Base-by-base conservation (phyloP, 306 rosid genomes). In the Cucumis melo region DNA sequence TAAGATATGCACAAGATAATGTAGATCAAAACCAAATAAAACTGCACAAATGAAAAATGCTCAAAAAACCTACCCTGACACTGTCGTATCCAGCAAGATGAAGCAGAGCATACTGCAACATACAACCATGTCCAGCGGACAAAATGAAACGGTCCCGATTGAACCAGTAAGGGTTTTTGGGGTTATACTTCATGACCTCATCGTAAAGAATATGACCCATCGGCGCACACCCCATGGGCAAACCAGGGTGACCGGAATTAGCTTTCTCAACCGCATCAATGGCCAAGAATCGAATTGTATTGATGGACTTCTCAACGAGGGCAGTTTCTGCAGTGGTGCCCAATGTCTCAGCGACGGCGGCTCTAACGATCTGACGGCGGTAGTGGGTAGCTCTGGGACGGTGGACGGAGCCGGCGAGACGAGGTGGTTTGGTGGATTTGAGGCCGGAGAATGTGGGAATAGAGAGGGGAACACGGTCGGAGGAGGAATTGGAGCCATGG, bases 221-320 rank as follows among this genome's bases (percentile, higher is more conserved):
- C 5, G 99, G 99, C 17, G 99, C 99, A 65, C 99, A 94, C 0
- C 99, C 99, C 99, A 94, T 94, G 20, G 99, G 99, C 27, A 94
- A 38, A 51, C 99, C 99, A 36, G 97, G 99, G 78, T 94, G 99
- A 36, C 99, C 99, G 50, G 97, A 92, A 53, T 88, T 94, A 0
- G 99, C 99, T 81, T 92, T 94, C 84, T 94, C 99, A 0, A 91
- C 99, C 0, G 99, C 87, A 75, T 91, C 99, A 42, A 94, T 68
- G 0, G 99, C 85, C 34, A 94, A 73, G 80, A 94, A 94, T 3
- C 99, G 91, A 88, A 94, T 94, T 84, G 97, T 87, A 86, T 94
- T 94, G 38, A 94, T 73, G 73, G 99, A 94, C 76, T 94, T 92
- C 32, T 90, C 99, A 0, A 92, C 86, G 39, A 94, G 74, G 5